Evolutionary conservation across 208 protist species (phyloP).

Genomic region (Leishmania mexicana): DNA sequence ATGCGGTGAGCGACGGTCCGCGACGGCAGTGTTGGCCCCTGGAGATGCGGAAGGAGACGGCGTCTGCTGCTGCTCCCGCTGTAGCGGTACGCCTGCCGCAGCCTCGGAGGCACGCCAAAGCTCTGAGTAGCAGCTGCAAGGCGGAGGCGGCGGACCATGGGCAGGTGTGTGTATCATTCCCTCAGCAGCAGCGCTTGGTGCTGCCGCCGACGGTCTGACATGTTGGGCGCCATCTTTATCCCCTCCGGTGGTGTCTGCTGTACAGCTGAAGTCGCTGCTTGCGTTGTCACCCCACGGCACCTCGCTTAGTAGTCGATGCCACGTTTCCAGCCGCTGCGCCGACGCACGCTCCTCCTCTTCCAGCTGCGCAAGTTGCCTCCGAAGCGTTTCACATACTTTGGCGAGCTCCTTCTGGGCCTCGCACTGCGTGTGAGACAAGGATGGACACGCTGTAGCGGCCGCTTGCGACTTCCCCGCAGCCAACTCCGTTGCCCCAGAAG

Average conservation of each 20-base stretch:
- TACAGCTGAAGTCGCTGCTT: background rate
- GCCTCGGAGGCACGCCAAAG: background rate
- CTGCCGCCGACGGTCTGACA: no score
- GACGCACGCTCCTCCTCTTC: constrained; percentile 17
- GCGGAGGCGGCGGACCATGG: background rate
- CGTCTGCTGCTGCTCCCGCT: background rate
- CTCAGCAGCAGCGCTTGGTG: background rate
- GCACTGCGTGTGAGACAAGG: constrained; percentile 20
- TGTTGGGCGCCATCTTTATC: background rate
- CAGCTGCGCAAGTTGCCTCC: constrained; percentile 19
- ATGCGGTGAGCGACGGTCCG: constrained; percentile 12
- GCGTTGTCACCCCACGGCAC: constrained; percentile 19
- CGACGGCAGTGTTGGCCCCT: background rate
- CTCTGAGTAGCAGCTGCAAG: background rate
- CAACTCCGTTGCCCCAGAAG: background rate
- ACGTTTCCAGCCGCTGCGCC: constrained; percentile 18
- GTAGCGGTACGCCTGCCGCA: background rate
- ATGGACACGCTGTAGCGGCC: background rate
- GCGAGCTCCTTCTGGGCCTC: constrained; percentile 22
- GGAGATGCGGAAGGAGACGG: background rate
- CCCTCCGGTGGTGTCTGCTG: background rate
- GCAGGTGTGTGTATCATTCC: constrained; percentile 7
- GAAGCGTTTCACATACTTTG: constrained; percentile 2
- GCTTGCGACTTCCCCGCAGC: background rate
- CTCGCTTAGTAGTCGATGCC: constrained; percentile 31